Evolutionary conservation across 805 yeast genomes (phyloP).

Genomic region (Saccharomycopsis schoenii): DNA sequence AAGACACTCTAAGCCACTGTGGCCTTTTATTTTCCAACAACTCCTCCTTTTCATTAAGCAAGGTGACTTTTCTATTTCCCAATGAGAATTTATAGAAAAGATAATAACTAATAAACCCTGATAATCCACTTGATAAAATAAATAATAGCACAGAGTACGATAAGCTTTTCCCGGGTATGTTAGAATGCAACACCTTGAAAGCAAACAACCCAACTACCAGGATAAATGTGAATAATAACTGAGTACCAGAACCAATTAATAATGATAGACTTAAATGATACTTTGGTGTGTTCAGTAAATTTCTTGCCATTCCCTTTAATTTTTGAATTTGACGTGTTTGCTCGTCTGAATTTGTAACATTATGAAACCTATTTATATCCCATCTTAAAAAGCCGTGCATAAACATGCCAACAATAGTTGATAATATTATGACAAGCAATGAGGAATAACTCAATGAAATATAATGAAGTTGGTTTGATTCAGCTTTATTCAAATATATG

Average conservation of each 20-base stretch:
- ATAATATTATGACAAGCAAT: constrained; percentile 49
- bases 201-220: constrained; percentile 53
- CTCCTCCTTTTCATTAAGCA: neutral
- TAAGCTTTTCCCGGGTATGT: constrained; percentile 57
- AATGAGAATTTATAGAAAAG: constrained; percentile 44
- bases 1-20: constrained; percentile 23
- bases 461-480: constrained; percentile 59
- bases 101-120: constrained; percentile 64
- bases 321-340: neutral
- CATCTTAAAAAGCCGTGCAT: constrained; percentile 25
- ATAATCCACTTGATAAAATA: constrained; percentile 59
- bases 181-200: constrained; percentile 50
- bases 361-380: constrained; percentile 21
- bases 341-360: constrained; percentile 14
- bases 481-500: constrained; percentile 50
- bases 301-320: constrained; percentile 23
- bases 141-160: constrained; percentile 51
- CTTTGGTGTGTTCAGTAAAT: constrained; percentile 43
- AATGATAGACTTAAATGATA: constrained; percentile 41
- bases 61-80: neutral
- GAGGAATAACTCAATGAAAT: constrained; percentile 63
- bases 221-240: constrained; percentile 52
- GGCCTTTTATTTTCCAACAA: neutral
- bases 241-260: constrained; percentile 65
- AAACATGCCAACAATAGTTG: constrained; percentile 49